Conservation (phyloP, 2,329 filamentous ascomycete species). For the Alternaria viburni region DNA sequence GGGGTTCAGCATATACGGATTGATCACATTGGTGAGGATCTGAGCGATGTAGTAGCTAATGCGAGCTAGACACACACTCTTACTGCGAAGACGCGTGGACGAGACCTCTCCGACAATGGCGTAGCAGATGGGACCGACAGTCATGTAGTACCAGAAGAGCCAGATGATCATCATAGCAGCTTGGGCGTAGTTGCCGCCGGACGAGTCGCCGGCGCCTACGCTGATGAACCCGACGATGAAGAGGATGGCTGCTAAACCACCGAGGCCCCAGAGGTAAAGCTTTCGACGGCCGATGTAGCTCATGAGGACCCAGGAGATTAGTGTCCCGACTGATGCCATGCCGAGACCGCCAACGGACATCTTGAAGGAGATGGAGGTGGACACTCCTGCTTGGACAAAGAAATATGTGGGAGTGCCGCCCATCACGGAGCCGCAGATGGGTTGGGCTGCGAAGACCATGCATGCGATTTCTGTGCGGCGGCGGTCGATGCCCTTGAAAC, state of each 20-base stretch:
- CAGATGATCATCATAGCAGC: conserved; percentile 30
- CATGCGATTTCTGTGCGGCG: conserved; percentile 75
- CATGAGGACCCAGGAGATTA: conserved; percentile 80
- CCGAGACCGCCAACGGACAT: conserved; percentile 60
- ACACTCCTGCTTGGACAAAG: conserved; percentile 52
- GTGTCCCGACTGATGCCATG: conserved; percentile 65
- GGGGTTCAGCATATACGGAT: conserved; percentile 58
- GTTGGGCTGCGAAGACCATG: conserved; percentile 53
- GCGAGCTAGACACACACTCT: conserved; percentile 82
- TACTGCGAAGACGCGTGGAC: conserved; percentile 80
- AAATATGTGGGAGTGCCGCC: conserved; percentile 51
- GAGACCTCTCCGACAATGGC: conserved; percentile 83
- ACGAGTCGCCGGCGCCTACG: conserved; percentile 39
- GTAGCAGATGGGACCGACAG: conserved; percentile 86
- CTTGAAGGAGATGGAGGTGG: conserved; percentile 45
- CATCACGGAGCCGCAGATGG: conserved; percentile 31
- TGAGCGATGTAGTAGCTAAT: conserved; percentile 68
- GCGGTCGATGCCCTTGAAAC: conserved; percentile 71
- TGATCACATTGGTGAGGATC: conserved; percentile 79
- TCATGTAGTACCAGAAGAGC: conserved; percentile 77
- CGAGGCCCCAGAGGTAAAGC: conserved; percentile 74
- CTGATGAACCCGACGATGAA: conserved; percentile 75
- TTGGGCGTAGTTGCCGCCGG: conserved; percentile 48
- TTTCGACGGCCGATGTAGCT: conserved; percentile 74
- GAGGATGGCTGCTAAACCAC: conserved; percentile 67